Evolutionary conservation across 768 basidiomycete species (phyloP).

Genomic region (Mrakia blollopis): DNA sequence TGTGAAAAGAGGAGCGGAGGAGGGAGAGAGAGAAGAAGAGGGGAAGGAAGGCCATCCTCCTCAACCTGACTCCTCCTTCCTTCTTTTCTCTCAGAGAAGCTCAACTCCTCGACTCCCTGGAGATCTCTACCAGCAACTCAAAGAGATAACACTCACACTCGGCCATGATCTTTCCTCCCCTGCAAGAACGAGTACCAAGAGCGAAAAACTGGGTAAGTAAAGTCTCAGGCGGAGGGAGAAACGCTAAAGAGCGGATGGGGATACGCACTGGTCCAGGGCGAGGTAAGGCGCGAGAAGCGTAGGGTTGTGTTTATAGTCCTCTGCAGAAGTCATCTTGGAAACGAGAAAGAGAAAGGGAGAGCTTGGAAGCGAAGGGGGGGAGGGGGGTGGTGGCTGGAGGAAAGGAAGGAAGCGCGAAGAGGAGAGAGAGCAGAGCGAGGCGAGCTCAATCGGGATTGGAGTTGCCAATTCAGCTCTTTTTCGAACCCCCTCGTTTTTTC

Average conservation of each 20-base stretch:
- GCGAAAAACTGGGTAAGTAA: conserved; percentile 73
- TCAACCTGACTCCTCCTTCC: background rate
- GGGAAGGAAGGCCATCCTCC: background rate
- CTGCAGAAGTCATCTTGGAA: conserved; percentile 1
- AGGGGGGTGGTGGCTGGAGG: background rate
- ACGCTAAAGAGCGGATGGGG: background rate
- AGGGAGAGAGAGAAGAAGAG: background rate
- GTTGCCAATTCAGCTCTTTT: background rate
- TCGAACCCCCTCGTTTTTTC: no score
- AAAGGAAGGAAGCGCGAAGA: background rate
- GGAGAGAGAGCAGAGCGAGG: no score
- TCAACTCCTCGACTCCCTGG: background rate
- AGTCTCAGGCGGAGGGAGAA: background rate
- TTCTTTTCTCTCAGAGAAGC: background rate
- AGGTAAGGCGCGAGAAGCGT: conserved; percentile 26
- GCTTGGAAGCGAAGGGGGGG: background rate
- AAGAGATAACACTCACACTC: conserved; percentile 48
- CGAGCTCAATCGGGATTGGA: background rate
- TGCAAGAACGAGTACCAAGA: conserved; percentile 79
- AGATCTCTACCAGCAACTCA: background rate
- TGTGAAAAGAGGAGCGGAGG: conserved; percentile 23
- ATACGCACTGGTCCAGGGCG: conserved; percentile 65
- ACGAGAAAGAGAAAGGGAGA: background rate
- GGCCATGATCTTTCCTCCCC: conserved; percentile 89
- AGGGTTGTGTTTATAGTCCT: conserved; percentile 10